phyloP scores from a whole-genome alignment of 148 eudicot genomes.

The Camellia lanceoleosa region DNA sequence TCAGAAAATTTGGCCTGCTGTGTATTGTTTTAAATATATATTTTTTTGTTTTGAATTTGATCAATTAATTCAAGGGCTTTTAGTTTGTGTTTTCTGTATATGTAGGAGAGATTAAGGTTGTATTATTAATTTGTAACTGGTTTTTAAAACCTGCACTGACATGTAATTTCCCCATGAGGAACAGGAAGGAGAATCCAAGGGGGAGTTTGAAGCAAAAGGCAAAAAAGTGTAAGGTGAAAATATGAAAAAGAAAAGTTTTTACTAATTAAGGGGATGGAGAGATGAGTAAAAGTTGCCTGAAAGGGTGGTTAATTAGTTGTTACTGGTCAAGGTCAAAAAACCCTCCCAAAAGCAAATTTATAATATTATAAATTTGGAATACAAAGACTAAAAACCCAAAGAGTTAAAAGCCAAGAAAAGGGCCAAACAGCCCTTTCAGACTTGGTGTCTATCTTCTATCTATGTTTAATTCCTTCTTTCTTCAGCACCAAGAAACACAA shows the following conservation, averaged over 20 bases:
- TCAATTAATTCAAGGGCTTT: no score
- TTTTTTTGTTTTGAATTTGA: no score
- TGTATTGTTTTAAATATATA: no score
- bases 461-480: conserved; percentile 2
- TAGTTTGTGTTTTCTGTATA: no score
- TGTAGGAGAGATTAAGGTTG: no score
- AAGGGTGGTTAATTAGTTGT: conserved; percentile 18
- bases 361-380: not conserved
- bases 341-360: conserved; percentile 13
- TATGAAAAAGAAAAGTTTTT: not conserved
- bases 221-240: not conserved
- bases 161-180: no score
- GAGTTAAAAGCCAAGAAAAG: not conserved
- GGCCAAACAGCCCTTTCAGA: conserved; percentile 14
- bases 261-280: conserved; percentile 11
- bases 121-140: no score
- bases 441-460: not conserved
- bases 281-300: conserved; percentile 30
- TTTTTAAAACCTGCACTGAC: no score
- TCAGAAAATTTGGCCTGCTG: no score
- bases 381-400: not conserved
- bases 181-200: not conserved
- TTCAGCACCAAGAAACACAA: conserved; percentile 9
- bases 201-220: not conserved
- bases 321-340: conserved; percentile 15